These are phyloP conservation scores for Pyricularia sp. DNA, from an alignment of 2,329 filamentous ascomycete genomes.

Conservation along the genomic window DNA sequence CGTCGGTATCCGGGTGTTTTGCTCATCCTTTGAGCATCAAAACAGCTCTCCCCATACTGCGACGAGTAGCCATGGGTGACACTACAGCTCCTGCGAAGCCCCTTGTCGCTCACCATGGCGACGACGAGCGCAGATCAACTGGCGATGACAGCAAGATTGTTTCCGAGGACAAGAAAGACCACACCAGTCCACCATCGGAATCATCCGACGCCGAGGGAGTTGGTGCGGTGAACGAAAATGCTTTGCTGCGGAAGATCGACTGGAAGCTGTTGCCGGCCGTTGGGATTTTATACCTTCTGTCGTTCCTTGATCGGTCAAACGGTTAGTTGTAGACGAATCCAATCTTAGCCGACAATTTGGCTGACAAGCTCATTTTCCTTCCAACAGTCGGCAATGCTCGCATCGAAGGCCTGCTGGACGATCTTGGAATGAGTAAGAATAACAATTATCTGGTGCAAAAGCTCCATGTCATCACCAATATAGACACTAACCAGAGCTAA, in stretches of 20 bases:
- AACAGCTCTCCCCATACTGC: neutral
- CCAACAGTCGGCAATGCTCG: constrained; percentile 42
- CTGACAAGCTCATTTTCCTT: neutral
- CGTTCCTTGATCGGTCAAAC: constrained; percentile 45
- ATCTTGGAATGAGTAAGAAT: constrained; percentile 37
- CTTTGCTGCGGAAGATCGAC: constrained; percentile 45
- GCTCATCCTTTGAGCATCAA: neutral
- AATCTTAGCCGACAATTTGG: constrained; percentile 12
- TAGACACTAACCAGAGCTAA: constrained; percentile 12
- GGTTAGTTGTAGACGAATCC: constrained; percentile 24
- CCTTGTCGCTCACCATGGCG: neutral
- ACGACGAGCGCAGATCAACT: neutral
- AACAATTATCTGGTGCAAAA: neutral
- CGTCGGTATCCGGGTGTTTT: neutral
- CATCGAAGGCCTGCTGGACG: constrained; percentile 39
- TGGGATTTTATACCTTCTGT: constrained; percentile 40
- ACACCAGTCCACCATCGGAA: neutral
- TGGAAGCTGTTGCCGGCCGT: constrained; percentile 37
- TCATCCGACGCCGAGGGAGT: neutral
- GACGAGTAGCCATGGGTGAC: neutral
- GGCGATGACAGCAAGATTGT: neutral
- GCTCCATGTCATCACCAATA: constrained; percentile 5
- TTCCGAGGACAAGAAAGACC: neutral
- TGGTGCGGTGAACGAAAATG: constrained; percentile 35
- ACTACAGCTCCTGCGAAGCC: neutral